Percentiles rank a stretch among this genome's conserved stretches.
phyloP scores from a whole-genome alignment of 768 basidiomycete genomes.

The Boletus rubescentipes region DNA sequence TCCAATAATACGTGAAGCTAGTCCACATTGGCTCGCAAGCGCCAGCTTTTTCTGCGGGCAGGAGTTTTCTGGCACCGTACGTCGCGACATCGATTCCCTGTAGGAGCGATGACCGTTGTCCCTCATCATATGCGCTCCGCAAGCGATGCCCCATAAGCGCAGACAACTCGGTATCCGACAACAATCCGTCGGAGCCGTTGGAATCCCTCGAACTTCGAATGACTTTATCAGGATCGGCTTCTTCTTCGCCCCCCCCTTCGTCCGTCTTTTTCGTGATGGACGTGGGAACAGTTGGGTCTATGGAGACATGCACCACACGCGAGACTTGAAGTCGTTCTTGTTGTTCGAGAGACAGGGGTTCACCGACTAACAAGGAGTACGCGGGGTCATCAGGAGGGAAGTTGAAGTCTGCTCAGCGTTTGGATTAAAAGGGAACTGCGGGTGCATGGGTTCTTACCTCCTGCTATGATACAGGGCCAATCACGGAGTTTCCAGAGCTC shows the following conservation, averaged over 20 bases:
- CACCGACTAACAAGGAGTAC: slow-evolving; percentile 74
- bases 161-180: slow-evolving; percentile 57
- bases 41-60: slow-evolving; percentile 48
- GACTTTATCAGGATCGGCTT: slow-evolving; percentile 59
- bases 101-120: slow-evolving; percentile 29
- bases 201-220: slow-evolving; percentile 75
- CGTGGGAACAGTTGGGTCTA: slow-evolving; percentile 56
- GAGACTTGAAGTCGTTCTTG: slow-evolving; percentile 53
- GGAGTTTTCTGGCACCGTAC: slow-evolving; percentile 50
- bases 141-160: slow-evolving; percentile 41
- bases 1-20: slow-evolving; percentile 87
- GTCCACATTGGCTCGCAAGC: slow-evolving; percentile 81
- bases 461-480: slow-evolving; percentile 84
- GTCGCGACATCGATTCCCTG: slow-evolving; percentile 31
- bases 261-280: slow-evolving; percentile 23
- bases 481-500: slow-evolving; percentile 38
- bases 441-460: slow-evolving; percentile 51
- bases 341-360: slow-evolving; percentile 56
- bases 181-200: slow-evolving; percentile 61
- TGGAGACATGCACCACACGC: slow-evolving; percentile 67
- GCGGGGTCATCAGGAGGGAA: slow-evolving; percentile 78
- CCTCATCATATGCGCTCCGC: slow-evolving; percentile 70
- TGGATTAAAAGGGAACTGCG: background rate
- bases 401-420: slow-evolving; percentile 72
- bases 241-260: slow-evolving; percentile 42